Evolutionary conservation across 1,139 yeast species (phyloP), one percentile per base, ranked within the genome.

Genomic region (Kodamaea sp.): DNA sequence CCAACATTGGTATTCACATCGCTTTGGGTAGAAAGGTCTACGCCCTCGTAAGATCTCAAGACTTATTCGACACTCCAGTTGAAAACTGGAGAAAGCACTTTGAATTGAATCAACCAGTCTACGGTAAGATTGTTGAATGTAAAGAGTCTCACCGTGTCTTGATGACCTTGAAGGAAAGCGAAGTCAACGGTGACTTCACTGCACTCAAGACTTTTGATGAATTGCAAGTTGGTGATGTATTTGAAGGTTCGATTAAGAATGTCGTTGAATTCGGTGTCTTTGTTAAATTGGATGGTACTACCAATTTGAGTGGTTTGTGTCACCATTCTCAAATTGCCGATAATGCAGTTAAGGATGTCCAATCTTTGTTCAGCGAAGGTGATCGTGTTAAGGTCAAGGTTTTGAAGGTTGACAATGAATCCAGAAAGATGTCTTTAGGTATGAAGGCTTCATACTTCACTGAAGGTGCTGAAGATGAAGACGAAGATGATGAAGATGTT

Each of bases 251-350:
- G n/a, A 81, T 86, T 37, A 84, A 80, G 56, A 77, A 77, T 43
- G 87, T 84, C 12, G 81, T 90, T 36, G 95, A 87, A 39, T 92
- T 81, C 56, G 98, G 98, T 65, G 95, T 89, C 5, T 90, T 92
- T 57, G 84, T 92, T 35, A 80, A 78, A 48, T 70, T 92, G 42
- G 88, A 83, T 52, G 87, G 85, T 37, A 81, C 94, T 32, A 67
- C 78, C 38, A 79, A 80, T 52, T 73, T 89, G 40, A 79, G 84
- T 53, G 98, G 97, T 41, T 75, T 92, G 49, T 90, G 96, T 53
- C 97, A 92, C 59, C 82, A 75, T 46, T 75, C 92, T 29, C 84
- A 92, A 62, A 84, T 92, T 42, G 83, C 97, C 12, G 97, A 90
- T 51, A 69, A 68, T 37, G 60, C 60, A 6, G 65, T 75, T 36